These are phyloP conservation scores for Coniosporium apollinis DNA, from an alignment of 495 filamentous ascomycete species.

Conservation along the genomic window DNA sequence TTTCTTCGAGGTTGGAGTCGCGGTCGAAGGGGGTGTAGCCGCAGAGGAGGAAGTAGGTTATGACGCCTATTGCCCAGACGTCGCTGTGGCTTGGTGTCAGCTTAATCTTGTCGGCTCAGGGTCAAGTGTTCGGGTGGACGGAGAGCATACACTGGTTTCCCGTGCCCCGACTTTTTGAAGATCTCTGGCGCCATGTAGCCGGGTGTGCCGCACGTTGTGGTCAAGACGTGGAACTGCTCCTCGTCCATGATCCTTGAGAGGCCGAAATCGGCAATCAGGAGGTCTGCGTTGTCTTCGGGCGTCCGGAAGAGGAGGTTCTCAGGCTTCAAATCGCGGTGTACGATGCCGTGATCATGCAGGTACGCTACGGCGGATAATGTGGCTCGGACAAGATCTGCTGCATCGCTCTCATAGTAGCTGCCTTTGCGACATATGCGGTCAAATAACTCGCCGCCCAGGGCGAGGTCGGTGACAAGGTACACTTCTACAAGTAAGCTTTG, in stretches of 20 bases:
- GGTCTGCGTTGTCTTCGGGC: conserved; percentile 64
- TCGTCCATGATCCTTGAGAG: conserved; percentile 95
- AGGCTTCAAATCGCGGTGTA: conserved; percentile 70
- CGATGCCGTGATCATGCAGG: conserved; percentile 94
- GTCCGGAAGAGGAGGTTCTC: conserved; percentile 69
- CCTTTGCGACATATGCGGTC: conserved; percentile 98
- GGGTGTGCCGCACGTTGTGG: conserved; percentile 92
- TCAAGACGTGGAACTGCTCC: conserved; percentile 94
- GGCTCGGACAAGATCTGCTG: conserved; percentile 84
- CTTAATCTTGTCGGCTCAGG: not conserved
- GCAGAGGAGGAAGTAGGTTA: conserved; percentile 92
- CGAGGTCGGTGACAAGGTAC: conserved; percentile 93
- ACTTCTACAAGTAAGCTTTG: conserved; percentile 34
- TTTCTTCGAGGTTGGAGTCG: conserved; percentile 93
- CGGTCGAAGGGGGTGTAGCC: conserved; percentile 98
- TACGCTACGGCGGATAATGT: conserved; percentile 96
- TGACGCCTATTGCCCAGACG: conserved; percentile 68
- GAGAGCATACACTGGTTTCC: conserved; percentile 53
- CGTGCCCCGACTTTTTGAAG: conserved; percentile 63
- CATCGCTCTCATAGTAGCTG: conserved; percentile 93
- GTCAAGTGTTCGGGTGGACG: not conserved
- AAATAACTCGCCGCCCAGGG: conserved; percentile 90
- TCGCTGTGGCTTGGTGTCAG: conserved; percentile 30
- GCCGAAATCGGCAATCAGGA: conserved; percentile 96
- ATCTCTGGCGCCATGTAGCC: conserved; percentile 90